These are phyloP conservation scores for Silene uniflora DNA, from an alignment of 148 eudicot genomes.

Conservation along the genomic window DNA sequence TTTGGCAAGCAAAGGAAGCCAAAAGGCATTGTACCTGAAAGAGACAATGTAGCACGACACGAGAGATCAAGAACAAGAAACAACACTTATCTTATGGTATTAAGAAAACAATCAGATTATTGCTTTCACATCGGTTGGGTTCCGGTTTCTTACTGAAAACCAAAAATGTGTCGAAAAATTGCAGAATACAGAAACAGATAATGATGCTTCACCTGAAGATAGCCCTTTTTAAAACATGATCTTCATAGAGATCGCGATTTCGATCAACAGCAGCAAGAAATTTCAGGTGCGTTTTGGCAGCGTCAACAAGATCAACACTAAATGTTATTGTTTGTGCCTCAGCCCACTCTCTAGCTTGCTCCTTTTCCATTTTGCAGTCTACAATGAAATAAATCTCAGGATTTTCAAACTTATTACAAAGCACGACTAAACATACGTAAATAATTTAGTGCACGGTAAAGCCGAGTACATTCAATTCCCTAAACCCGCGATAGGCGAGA, in stretches of 20 bases:
- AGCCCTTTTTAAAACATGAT: conserved; percentile 50
- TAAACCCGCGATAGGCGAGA: too few relatives aligned
- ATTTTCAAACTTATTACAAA: too few relatives aligned
- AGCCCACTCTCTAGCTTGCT: conserved; percentile 65
- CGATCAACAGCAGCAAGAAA: conserved; percentile 83
- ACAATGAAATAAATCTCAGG: neutral
- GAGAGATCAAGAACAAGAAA: neutral
- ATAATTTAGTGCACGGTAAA: too few relatives aligned
- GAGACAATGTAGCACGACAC: neutral
- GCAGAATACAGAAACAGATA: neutral
- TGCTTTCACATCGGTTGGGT: too few relatives aligned
- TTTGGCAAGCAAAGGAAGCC: conserved; percentile 94
- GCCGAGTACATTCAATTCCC: too few relatives aligned
- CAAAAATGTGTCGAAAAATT: neutral
- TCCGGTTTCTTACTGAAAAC: neutral
- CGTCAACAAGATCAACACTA: conserved; percentile 61
- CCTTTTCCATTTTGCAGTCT: conserved; percentile 8
- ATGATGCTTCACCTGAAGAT: conserved; percentile 48
- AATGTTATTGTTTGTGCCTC: conserved; percentile 61
- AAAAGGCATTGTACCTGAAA: conserved; percentile 30
- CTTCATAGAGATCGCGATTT: conserved; percentile 63
- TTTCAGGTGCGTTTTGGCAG: conserved; percentile 63
- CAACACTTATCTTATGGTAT: neutral
- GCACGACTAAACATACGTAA: too few relatives aligned
- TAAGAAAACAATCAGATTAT: neutral